Evolutionary conservation across 2,329 filamentous ascomycete genomes (phyloP).

Genomic region (Lithohypha guttulata): DNA sequence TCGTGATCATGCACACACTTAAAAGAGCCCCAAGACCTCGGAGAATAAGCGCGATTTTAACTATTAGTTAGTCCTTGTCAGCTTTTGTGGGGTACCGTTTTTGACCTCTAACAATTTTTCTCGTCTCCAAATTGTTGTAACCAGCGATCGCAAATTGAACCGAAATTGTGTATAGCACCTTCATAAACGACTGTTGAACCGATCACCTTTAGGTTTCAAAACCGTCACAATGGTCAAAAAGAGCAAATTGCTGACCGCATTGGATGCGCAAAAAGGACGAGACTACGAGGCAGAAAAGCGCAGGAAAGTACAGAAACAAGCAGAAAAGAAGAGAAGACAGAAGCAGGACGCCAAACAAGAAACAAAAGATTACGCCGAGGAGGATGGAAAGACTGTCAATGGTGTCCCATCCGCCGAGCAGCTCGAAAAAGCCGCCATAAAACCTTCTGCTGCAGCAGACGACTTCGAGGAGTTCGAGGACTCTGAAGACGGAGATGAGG

Average conservation of each 20-base stretch:
- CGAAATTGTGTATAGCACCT: too few relatives aligned
- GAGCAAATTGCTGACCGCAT: conserved; percentile 47
- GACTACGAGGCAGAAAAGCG: conserved; percentile 71
- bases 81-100: too few relatives aligned
- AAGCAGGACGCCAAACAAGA: conserved; percentile 14
- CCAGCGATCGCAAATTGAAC: too few relatives aligned
- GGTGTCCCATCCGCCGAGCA: conserved; percentile 2
- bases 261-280: conserved; percentile 48
- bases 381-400: background rate
- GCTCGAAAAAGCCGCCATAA: conserved; percentile 2
- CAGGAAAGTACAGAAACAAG: conserved; percentile 49
- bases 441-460: too few relatives aligned
- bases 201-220: too few relatives aligned
- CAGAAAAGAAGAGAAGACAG: conserved; percentile 39
- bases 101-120: too few relatives aligned
- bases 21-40: too few relatives aligned
- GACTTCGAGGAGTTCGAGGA: conserved; percentile 10
- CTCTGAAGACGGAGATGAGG: conserved; percentile 10
- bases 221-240: conserved; percentile 38
- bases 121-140: too few relatives aligned
- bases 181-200: too few relatives aligned
- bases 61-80: too few relatives aligned
- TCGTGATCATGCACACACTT: too few relatives aligned
- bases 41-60: too few relatives aligned
- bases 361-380: conserved; percentile 8